phyloP scores from a whole-genome alignment of 805 yeast genomes.

The Saccharomyces kudriavzevii region DNA sequence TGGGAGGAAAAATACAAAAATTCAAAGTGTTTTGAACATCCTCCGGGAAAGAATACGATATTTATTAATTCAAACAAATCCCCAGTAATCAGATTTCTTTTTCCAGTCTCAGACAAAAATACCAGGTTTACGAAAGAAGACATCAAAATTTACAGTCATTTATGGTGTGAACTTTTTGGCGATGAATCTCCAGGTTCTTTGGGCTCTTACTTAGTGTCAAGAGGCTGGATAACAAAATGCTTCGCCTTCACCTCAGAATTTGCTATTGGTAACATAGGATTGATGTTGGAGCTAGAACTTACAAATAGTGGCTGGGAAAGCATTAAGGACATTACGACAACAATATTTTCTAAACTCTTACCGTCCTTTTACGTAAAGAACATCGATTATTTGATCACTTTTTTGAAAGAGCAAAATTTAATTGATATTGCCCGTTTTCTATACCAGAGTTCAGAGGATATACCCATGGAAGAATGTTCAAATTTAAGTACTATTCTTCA shows the following conservation, averaged over 20 bases:
- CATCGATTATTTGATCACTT: conserved; percentile 30
- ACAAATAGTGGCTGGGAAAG: conserved; percentile 40
- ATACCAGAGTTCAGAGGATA: conserved; percentile 31
- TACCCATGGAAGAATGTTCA: conserved; percentile 44
- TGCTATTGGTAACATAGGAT: conserved; percentile 30
- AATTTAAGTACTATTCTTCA: conserved; percentile 35
- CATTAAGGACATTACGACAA: conserved; percentile 28
- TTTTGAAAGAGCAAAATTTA: conserved; percentile 41
- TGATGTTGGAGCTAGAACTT: conserved; percentile 44
- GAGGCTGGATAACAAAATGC: conserved; percentile 33
- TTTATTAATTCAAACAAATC: conserved; percentile 32
- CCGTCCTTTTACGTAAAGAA: conserved; percentile 11
- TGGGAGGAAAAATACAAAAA: conserved; percentile 13
- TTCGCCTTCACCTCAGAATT: conserved; percentile 37
- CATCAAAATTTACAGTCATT: conserved; percentile 27
- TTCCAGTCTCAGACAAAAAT: conserved; percentile 30
- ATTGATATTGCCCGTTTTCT: conserved; percentile 41
- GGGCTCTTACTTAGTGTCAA: conserved; percentile 32
- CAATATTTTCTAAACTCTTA: conserved; percentile 26
- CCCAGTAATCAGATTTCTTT: conserved; percentile 38
- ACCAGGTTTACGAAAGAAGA: conserved; percentile 17
- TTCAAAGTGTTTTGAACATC: conserved; percentile 19
- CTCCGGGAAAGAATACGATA: conserved; percentile 26
- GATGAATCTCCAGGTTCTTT: conserved; percentile 51
- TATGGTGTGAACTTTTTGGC: conserved; percentile 56